Conservation (phyloP, 208 protist genomes). For the Tritrichomonas musculus region DNA sequence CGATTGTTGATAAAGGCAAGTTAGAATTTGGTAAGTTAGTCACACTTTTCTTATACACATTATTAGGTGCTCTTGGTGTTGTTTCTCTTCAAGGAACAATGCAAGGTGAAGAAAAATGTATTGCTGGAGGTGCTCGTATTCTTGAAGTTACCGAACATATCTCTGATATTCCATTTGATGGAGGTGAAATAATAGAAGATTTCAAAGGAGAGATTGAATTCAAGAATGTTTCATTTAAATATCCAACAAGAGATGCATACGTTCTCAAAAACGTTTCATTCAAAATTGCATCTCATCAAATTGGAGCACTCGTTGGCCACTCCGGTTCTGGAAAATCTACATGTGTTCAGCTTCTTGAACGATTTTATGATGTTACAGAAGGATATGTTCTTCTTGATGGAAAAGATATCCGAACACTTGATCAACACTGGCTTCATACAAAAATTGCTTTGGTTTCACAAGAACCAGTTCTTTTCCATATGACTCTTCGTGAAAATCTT, state of each 20-base stretch:
- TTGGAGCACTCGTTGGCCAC: constrained; percentile 41
- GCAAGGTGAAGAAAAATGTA: background rate
- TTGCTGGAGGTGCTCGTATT: background rate
- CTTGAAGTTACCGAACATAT: background rate
- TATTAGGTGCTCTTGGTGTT: background rate
- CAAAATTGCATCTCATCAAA: constrained; percentile 31
- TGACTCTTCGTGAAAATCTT: constrained; percentile 53
- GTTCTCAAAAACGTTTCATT: constrained; percentile 39
- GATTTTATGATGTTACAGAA: constrained; percentile 76
- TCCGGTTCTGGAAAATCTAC: constrained; percentile 44
- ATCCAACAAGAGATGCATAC: no score
- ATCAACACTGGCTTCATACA: constrained; percentile 66
- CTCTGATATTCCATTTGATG: background rate
- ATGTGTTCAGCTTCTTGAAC: constrained; percentile 68
- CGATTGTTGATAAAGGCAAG: background rate
- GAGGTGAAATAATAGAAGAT: background rate
- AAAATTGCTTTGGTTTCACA: constrained; percentile 82
- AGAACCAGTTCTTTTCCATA: constrained; percentile 81
- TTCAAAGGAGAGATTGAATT: background rate
- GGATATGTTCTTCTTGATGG: constrained; percentile 78
- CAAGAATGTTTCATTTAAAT: no score
- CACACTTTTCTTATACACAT: background rate
- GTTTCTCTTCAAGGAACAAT: background rate
- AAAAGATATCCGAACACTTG: constrained; percentile 65
- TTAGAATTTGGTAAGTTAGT: background rate